phyloP scores from a whole-genome alignment of 1,284 basidiomycete species.

The Malassezia caprae region DNA sequence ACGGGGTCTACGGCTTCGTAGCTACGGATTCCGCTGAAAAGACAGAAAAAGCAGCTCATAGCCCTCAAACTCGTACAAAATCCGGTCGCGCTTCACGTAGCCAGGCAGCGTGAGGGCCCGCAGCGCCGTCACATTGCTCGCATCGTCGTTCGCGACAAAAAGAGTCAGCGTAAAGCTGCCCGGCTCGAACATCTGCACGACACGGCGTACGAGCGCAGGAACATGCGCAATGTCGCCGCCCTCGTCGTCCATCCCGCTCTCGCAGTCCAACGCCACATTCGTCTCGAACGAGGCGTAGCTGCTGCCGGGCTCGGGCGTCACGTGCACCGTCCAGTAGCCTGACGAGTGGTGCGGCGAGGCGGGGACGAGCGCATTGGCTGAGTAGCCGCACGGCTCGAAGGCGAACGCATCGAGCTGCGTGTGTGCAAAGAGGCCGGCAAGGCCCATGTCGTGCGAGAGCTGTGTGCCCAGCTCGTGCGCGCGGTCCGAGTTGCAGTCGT shows the following conservation, averaged over 20 bases:
- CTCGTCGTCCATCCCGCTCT: constrained; percentile 18
- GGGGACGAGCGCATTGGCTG: constrained; percentile 69
- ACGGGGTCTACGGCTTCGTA: background rate
- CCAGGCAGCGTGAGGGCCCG: constrained; percentile 29
- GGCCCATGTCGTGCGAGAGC: constrained; percentile 67
- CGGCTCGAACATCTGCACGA: constrained; percentile 86
- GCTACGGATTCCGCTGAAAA: constrained; percentile 21
- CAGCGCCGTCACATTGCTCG: constrained; percentile 47
- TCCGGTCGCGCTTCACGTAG: constrained; percentile 73
- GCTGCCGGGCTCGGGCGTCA: constrained; percentile 93
- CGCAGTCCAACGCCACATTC: constrained; percentile 67
- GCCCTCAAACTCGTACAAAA: constrained; percentile 92
- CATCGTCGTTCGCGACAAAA: constrained; percentile 63
- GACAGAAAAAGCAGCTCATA: constrained; percentile 71
- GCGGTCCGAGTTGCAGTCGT: constrained; percentile 20
- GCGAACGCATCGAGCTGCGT: constrained; percentile 85
- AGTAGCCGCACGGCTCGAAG: constrained; percentile 93
- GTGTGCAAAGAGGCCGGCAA: constrained; percentile 69
- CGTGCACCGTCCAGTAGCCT: constrained; percentile 89
- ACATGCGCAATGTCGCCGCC: constrained; percentile 51
- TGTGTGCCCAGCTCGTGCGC: constrained; percentile 58
- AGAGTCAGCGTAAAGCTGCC: constrained; percentile 76
- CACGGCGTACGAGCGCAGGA: constrained; percentile 62
- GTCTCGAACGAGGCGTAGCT: constrained; percentile 97
- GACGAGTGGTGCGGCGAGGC: constrained; percentile 20